Base-by-base conservation (phyloP, 345 rosid genomes). In the Microthlaspi erraticum region DNA sequence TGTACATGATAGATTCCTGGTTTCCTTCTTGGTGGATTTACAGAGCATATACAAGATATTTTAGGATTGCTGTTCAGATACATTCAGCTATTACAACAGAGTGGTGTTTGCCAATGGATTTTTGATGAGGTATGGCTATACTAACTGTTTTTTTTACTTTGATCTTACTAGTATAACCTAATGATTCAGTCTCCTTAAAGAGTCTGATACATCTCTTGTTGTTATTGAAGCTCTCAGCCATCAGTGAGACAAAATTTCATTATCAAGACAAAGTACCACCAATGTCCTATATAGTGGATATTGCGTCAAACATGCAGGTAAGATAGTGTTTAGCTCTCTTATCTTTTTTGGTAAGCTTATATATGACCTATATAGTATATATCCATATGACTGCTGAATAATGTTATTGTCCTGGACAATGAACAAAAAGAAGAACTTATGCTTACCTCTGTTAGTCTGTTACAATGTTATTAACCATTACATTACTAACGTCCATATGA, bases 71-170 rank as follows among this genome's bases (percentile, higher is more conserved):
- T 91, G 48, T 93, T 93, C 81, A 91, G 78, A 73, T 91, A 91
- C 83, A 84, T 93, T 60, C 74, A 77, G 38, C 90, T 89, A 60
- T 79, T 93, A 72, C 91, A 83, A 74, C 74, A 87, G 70, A 85
- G 90, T 62, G 98, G 97, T 46, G 82, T 85, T 67, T 84, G 90
- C 79, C 82, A 89, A 71, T 91, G 97, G 98, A 89, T 93, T 79
- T 93, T 93, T 82, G 91, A 91, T 78, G 98, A 93, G 98, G 98
- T 93, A 83, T 77, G 70, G 51, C 56, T 59, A 59, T 20, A 45
- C 59, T 20, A 3, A 20, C 18, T 55, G 16, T 5, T 29, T 61
- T 41, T 7, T 7, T 19, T 31, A 53, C 32, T 58, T 65, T 58
- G 26, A 64, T 9, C 56, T 26, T 68, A 51, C 65, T 61, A 14